Evolutionary conservation across 2,329 filamentous ascomycete genomes (phyloP), one percentile per base, ranked within the genome.

Genomic region (Sarocladiaceae sp.): DNA sequence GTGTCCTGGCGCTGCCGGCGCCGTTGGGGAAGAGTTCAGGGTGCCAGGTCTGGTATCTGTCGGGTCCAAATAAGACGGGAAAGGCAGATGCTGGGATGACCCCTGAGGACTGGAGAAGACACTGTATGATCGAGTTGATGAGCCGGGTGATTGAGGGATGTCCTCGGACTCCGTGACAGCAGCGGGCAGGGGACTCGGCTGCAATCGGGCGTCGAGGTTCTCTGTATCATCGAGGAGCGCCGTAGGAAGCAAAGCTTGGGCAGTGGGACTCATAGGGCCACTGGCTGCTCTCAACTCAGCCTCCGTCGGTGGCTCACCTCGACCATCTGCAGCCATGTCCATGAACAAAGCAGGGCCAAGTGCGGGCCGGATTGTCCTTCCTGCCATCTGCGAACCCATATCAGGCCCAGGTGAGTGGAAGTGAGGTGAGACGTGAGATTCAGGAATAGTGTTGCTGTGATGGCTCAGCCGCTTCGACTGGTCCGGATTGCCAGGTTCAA

Each of bases 251-350:
- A 93, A 73, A 15, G 85, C 79, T 25, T 87, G 84, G 2, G 88
- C 89, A 3, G 87, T 87, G 2, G 89, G 89, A 60, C 87, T 92
- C 64, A 93, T 80, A 1, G 87, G 87, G 2, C 86, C 88, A 25
- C 81, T 83, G 17, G 76, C 79, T 3, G 75, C 75, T 53, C 81
- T 80, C 4, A 86, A 69, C 17, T 87, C 84, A 2, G 82, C 78
- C 28, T 88, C 85, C 5, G 80, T 82, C 52, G 84, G 74, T 10
- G 65, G 60, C 56, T 74, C 59, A 55, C 71, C 59, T 10, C 56
- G 54, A 20, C 62, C 59, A 36, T 76, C 73, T 6, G 50, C 60
- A 1, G 72, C 68, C 37, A 74, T 66, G 46, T 77, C 75, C 65
- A 79, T 73, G 48, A 77, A 84, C 7, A 80, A 75, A 1, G 74